Evolutionary conservation across 768 basidiomycete genomes (phyloP), one percentile per base, ranked within the genome.

Genomic region (Tubosaeta sp.): DNA sequence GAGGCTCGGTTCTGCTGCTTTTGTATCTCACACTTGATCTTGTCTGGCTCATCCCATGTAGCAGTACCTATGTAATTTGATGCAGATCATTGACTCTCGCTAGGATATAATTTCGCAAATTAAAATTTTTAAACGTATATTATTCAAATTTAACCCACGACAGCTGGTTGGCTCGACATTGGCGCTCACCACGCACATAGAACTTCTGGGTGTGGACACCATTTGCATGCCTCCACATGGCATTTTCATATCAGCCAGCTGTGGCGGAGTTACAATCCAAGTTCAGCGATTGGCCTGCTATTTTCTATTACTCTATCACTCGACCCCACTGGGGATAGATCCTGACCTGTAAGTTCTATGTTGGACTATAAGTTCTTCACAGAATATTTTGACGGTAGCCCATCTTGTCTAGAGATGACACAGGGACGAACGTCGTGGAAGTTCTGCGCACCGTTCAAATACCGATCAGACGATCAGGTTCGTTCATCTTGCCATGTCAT

Each of bases 11-110:
- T 22, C 3, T 22, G 22, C 22, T 22, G 22, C 22, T 26, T n/a
- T 39, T 59, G 60, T 52, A 55, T 59, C 48, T 4, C 26, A 8
- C 42, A 16, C 16, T 43, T n/a, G 6, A 48, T 38, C 29, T 38
- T 38, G 39, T 11, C 19, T 5, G 7, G 39, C 39, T 22, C 22
- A 34, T 49, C 42, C 38, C 35, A 25, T 51, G 37, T 52, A 48
- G 32, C 47, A 46, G 35, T 48, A 34, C 22, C 29, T 26, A n/a
- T 47, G 12, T 48, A 41, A 38, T 32, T 34, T 7, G 38, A 39
- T 26, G 25, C 5, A 27, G 32, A 48, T 52, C 51, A 52, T 39
- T 7, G 11, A 12, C 8, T 16, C 25, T 27, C 27, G 7, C 19
- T 29, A 16, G 8, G 13, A 16, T 12, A 35, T 35, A 16, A 29